Percentiles rank a stretch among this genome's conserved stretches.
Conservation (phyloP, 164 flowering plant genomes). For the Tetracentron sinense region DNA sequence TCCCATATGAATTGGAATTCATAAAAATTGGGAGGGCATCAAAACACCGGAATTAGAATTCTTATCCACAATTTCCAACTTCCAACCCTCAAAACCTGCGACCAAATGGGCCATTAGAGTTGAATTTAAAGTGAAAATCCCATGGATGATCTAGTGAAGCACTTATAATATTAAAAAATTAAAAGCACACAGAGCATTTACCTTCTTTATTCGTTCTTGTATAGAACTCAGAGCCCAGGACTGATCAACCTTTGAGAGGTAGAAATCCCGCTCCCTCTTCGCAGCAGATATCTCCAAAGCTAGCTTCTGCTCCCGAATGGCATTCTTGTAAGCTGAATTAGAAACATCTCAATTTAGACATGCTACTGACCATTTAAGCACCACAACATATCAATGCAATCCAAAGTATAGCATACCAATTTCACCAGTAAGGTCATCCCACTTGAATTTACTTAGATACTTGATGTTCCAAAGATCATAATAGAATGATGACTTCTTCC, state of each 20-base stretch:
- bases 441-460: conserved; percentile 87
- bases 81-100: too few species aligned
- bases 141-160: too few species aligned
- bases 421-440: conserved; percentile 94
- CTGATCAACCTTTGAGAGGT: conserved; percentile 66
- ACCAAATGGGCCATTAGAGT: too few species aligned
- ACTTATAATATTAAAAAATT: not conserved
- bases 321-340: conserved; percentile 65
- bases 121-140: too few species aligned
- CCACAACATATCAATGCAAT: not conserved
- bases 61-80: too few species aligned
- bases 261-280: conserved; percentile 73
- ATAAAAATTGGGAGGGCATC: too few species aligned
- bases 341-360: conserved; percentile 3
- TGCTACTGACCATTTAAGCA: not conserved
- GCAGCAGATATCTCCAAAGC: conserved; percentile 80
- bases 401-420: conserved; percentile 45
- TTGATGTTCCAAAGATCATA: conserved; percentile 94
- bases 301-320: conserved; percentile 71
- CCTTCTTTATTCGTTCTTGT: conserved; percentile 67
- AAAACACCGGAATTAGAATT: too few species aligned
- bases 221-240: conserved; percentile 58
- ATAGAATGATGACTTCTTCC: conserved; percentile 73
- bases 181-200: conserved; percentile 9
- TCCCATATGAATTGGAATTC: too few species aligned